Conservation (phyloP, 164 flowering plant species). For the Stephania japonica region DNA sequence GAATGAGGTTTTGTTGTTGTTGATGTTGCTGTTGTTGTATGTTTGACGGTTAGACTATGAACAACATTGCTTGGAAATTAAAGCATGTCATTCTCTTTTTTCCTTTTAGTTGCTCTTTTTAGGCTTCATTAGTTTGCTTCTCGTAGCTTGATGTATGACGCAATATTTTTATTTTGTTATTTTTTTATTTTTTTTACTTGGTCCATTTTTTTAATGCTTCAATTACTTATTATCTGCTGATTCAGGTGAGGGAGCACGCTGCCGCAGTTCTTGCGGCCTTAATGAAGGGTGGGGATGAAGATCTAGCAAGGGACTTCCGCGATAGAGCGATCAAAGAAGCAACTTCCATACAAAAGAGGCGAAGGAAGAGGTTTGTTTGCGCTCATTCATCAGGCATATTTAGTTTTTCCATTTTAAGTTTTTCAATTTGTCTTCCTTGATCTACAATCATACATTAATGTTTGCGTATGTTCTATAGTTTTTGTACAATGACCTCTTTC, state of each 20-base stretch:
- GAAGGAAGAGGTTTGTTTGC: conserved; percentile 46
- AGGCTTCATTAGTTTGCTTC: neutral
- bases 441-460: neutral
- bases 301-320: conserved; percentile 68
- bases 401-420: neutral
- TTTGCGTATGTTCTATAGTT: neutral
- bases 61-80: too few species aligned
- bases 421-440: neutral
- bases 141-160: neutral
- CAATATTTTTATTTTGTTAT: neutral
- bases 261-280: conserved; percentile 94
- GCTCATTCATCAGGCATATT: neutral
- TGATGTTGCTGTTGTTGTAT: too few species aligned
- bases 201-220: neutral
- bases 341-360: conserved; percentile 35
- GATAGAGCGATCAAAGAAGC: conserved; percentile 68
- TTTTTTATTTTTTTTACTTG: neutral
- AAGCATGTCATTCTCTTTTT: too few species aligned
- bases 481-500: neutral
- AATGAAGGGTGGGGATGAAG: conserved; percentile 83
- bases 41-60: too few species aligned
- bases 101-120: too few species aligned
- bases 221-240: neutral
- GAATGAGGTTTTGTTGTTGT: too few species aligned
- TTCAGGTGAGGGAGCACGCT: conserved; percentile 96